Conservation (phyloP, 2,329 filamentous ascomycete genomes). For the Cyanodermella asteris region DNA sequence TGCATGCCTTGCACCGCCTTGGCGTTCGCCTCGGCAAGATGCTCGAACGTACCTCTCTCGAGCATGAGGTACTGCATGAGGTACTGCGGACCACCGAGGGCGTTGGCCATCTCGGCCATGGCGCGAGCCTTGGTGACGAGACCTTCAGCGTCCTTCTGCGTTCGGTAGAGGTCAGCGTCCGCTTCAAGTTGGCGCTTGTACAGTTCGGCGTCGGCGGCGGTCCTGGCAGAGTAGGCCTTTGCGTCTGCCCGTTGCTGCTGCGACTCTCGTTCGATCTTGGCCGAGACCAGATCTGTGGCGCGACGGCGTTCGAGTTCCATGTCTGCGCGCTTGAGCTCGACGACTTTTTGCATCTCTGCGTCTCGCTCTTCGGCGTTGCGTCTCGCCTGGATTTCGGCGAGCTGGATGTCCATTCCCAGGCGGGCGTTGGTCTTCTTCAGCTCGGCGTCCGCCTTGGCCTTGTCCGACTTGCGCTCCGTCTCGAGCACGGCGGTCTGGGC, state of each 20-base stretch:
- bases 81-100: constrained; percentile 57
- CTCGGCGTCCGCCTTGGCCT: constrained; percentile 54
- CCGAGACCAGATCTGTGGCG: constrained; percentile 58
- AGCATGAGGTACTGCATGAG: constrained; percentile 77
- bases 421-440: constrained; percentile 51
- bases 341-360: constrained; percentile 57
- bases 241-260: constrained; percentile 25
- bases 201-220: constrained; percentile 28
- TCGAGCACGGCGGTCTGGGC: constrained; percentile 68
- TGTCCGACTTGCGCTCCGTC: constrained; percentile 65
- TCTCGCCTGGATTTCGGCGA: constrained; percentile 51
- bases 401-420: constrained; percentile 51
- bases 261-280: constrained; percentile 29
- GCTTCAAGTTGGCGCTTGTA: constrained; percentile 21
- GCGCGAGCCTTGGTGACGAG: constrained; percentile 56
- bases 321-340: constrained; percentile 54
- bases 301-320: constrained; percentile 65
- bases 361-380: constrained; percentile 55
- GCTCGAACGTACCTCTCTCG: constrained; percentile 56
- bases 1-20: constrained; percentile 52
- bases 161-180: constrained; percentile 31
- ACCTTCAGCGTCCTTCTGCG: constrained; percentile 57
- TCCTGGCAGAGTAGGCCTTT: constrained; percentile 26
- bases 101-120: constrained; percentile 48
- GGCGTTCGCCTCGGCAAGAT: constrained; percentile 59